These are phyloP conservation scores for Pseudogymnoascus sp. DNA, from an alignment of 2,329 filamentous ascomycete genomes.

Conservation along the genomic window DNA sequence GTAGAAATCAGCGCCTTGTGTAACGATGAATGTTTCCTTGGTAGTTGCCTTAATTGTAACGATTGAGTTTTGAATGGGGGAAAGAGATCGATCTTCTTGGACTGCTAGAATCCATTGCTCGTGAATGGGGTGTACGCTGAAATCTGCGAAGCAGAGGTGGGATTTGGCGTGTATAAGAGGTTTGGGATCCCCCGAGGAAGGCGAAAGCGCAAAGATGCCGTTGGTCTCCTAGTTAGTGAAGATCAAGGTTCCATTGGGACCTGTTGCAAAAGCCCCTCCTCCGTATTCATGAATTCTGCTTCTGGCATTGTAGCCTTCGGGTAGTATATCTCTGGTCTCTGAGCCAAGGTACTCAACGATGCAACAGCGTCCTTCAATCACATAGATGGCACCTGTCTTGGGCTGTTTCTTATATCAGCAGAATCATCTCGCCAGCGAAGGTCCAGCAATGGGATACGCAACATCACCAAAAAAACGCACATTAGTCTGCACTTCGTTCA, in stretches of 20 bases:
- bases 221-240: conserved; percentile 39
- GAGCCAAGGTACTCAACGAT: conserved; percentile 37
- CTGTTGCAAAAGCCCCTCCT: conserved; percentile 37
- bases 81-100: conserved; percentile 39
- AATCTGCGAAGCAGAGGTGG: conserved; percentile 39
- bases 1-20: conserved; percentile 45
- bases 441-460: not conserved
- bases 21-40: conserved; percentile 32
- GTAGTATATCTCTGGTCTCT: conserved; percentile 35
- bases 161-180: not conserved
- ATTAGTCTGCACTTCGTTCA: conserved; percentile 24
- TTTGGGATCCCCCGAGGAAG: conserved; percentile 27
- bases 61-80: conserved; percentile 24
- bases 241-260: conserved; percentile 35
- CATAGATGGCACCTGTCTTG: conserved; percentile 29
- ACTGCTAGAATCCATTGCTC: conserved; percentile 40
- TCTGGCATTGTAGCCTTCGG: conserved; percentile 35
- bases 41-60: conserved; percentile 24
- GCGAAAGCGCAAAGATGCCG: conserved; percentile 37
- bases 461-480: conserved; percentile 25
- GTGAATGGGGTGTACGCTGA: conserved; percentile 34
- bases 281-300: conserved; percentile 48
- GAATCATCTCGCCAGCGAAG: not conserved
- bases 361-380: conserved; percentile 31
- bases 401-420: conserved; percentile 12